These are phyloP conservation scores for Pythium volutum DNA, from an alignment of 352 stramenopile genomes.

Conservation along the genomic window DNA sequence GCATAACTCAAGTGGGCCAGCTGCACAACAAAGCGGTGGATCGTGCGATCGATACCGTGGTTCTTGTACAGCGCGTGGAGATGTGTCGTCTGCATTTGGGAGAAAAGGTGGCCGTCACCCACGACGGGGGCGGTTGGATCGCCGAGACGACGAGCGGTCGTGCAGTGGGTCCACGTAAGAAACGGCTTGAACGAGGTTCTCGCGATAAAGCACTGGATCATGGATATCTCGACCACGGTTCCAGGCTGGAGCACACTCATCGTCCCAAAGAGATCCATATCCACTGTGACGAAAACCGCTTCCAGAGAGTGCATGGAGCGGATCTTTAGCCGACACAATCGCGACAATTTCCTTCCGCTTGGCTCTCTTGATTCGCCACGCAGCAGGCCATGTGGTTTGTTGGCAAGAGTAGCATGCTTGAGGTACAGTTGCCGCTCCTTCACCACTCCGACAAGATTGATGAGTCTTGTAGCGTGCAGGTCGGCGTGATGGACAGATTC, in stretches of 20 bases:
- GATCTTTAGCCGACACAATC: slow-evolving; percentile 29
- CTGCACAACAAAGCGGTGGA: slow-evolving; percentile 57
- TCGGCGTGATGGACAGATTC: background rate
- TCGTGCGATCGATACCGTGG: slow-evolving; percentile 36
- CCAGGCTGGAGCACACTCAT: slow-evolving; percentile 29
- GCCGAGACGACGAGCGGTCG: background rate
- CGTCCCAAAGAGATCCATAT: slow-evolving; percentile 41
- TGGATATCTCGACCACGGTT: slow-evolving; percentile 48
- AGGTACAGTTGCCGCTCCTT: slow-evolving; percentile 11
- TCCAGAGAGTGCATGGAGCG: slow-evolving; percentile 45
- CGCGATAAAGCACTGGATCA: slow-evolving; percentile 52
- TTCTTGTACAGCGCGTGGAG: slow-evolving; percentile 48
- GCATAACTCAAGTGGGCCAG: slow-evolving; percentile 79
- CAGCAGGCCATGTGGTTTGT: background rate
- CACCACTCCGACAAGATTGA: slow-evolving; percentile 19
- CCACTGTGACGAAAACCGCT: slow-evolving; percentile 43
- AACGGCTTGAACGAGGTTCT: slow-evolving; percentile 61
- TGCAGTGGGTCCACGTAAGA: slow-evolving; percentile 46
- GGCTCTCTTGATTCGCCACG: background rate
- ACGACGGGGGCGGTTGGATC: background rate
- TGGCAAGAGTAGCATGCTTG: background rate
- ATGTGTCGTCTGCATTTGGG: slow-evolving; percentile 34
- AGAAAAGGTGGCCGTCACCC: slow-evolving; percentile 35
- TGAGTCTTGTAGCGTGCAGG: slow-evolving; percentile 15
- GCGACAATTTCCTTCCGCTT: background rate